Percentiles rank a stretch among this genome's conserved stretches.
These are phyloP conservation scores for Neocucurbitaria cava DNA, from an alignment of 2,329 filamentous ascomycete species.

Conservation along the genomic window DNA sequence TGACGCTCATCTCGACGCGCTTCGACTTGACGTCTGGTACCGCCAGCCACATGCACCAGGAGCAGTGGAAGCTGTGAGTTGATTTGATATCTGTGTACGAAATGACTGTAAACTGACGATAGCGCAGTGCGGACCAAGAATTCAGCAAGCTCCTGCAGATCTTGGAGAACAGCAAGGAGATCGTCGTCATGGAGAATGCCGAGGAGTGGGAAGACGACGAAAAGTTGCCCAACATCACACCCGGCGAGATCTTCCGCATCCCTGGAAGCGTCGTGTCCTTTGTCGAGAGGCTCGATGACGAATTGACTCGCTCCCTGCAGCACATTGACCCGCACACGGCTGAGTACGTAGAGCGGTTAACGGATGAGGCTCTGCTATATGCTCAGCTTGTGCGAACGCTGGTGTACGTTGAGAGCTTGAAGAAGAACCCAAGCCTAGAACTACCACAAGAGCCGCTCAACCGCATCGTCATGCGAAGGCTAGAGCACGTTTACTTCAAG, in stretches of 20 bases:
- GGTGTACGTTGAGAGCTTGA: slow-evolving; percentile 85
- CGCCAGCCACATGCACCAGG: slow-evolving; percentile 85
- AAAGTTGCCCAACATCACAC: slow-evolving; percentile 77
- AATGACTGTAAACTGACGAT: slow-evolving; percentile 9
- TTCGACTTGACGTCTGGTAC: slow-evolving; percentile 88
- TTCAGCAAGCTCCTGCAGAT: slow-evolving; percentile 78
- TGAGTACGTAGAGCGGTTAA: slow-evolving; percentile 94
- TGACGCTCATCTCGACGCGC: slow-evolving; percentile 89
- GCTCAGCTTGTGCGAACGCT: slow-evolving; percentile 87
- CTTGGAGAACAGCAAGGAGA: slow-evolving; percentile 79
- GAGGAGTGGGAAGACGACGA: slow-evolving; percentile 99
- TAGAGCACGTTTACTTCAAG: slow-evolving; percentile 99
- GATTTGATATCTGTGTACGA: not conserved
- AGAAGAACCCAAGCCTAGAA: slow-evolving; percentile 73
- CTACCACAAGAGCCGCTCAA: slow-evolving; percentile 87
- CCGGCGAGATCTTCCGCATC: slow-evolving; percentile 84
- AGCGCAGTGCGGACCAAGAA: slow-evolving; percentile 75
- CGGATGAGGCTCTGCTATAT: slow-evolving; percentile 90
- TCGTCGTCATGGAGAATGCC: slow-evolving; percentile 86
- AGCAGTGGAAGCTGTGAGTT: slow-evolving; percentile 86
- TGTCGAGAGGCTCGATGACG: slow-evolving; percentile 93
- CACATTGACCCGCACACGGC: slow-evolving; percentile 98
- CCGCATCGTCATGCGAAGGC: slow-evolving; percentile 87
- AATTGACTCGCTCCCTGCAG: slow-evolving; percentile 95
- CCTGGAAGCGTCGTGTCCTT: slow-evolving; percentile 95